Conservation (phyloP, 805 yeast species). For the Kurtzmaniella cleridarum region DNA sequence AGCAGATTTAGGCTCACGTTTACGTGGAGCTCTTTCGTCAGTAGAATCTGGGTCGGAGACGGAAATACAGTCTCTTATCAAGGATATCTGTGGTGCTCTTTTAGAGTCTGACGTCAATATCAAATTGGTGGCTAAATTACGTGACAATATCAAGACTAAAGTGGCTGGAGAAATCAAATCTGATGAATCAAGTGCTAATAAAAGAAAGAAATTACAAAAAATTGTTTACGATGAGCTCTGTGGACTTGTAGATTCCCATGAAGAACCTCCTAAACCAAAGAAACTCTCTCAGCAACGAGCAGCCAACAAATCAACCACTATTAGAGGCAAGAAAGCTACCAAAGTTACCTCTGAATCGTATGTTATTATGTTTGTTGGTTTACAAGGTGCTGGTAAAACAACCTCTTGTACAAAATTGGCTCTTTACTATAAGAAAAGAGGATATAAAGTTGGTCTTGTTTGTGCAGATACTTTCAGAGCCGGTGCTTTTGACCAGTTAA, state of each 20-base stretch:
- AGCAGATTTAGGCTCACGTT: constrained; percentile 40
- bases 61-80: constrained; percentile 52
- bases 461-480: constrained; percentile 99
- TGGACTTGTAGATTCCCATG: constrained; percentile 71
- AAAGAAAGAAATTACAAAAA: constrained; percentile 82
- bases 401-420: constrained; percentile 97
- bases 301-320: constrained; percentile 12
- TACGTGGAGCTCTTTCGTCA: constrained; percentile 37
- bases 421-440: constrained; percentile 87
- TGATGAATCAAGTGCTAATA: constrained; percentile 49
- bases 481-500: constrained; percentile 97
- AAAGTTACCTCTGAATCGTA: constrained; percentile 26
- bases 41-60: constrained; percentile 36
- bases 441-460: constrained; percentile 90
- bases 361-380: constrained; percentile 95
- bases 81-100: constrained; percentile 85
- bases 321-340: constrained; percentile 17
- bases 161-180: constrained; percentile 54
- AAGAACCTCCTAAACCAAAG: constrained; percentile 70
- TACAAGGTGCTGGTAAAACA: constrained; percentile 98
- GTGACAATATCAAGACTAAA: constrained; percentile 48
- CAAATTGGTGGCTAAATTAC: constrained; percentile 67
- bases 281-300: constrained; percentile 43
- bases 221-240: constrained; percentile 92
- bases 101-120: constrained; percentile 94